Base-by-base conservation (phyloP, 192 early-diverging fungal species). In the Rhizoclosmatium globosum region DNA sequence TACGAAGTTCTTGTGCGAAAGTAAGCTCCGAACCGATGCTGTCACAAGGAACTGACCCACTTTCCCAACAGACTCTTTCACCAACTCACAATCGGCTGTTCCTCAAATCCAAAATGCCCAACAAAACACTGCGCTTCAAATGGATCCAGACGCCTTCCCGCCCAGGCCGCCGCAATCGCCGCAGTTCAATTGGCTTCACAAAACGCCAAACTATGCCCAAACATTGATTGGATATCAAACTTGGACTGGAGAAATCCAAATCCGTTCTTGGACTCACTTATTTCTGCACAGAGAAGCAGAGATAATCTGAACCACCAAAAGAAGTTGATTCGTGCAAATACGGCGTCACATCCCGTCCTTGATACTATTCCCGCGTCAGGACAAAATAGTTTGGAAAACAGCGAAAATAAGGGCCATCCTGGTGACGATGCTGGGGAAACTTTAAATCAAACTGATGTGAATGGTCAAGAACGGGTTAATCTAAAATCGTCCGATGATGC, bases 151-250 rank as follows among this genome's bases (percentile, higher is more conserved):
- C 69, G 74, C 4, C 76, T 89, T 3, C 60, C 74, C 0, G 64
- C 84, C 3, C 85, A 90, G 67, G 85, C 85, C 13, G 79, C 88
- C 47, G 85, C 88, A 2, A 85, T 90, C 69, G 82, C 85, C 82
- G 82, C 88, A 0, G 83, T 90, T 21, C 88, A 90, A 74, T 79
- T 90, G 17, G 86, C 88, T 19, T 82, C 80, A 21, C 74, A 81
- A 21, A 71, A 0, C 74, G 61, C 3, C 0, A 64, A 9, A 39
- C n/a, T 39, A 64, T 39, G 6, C 21, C 61, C 53, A 57, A 57
- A n/a, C 53, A 17, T 11, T 57, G 53, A 17, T n/a, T 57, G 47
- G 42, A n/a, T 17, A n/a, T 70, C 46, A 47, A 46, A 19, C 68
- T 46, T 70, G 43, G 68, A 70, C 13, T 70, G n/a, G 64, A 69